A percentile compares a stretch with the other conserved stretches of the same genome.
phyloP scores from a whole-genome alignment of 768 basidiomycete species.

The Pholiota conissans region DNA sequence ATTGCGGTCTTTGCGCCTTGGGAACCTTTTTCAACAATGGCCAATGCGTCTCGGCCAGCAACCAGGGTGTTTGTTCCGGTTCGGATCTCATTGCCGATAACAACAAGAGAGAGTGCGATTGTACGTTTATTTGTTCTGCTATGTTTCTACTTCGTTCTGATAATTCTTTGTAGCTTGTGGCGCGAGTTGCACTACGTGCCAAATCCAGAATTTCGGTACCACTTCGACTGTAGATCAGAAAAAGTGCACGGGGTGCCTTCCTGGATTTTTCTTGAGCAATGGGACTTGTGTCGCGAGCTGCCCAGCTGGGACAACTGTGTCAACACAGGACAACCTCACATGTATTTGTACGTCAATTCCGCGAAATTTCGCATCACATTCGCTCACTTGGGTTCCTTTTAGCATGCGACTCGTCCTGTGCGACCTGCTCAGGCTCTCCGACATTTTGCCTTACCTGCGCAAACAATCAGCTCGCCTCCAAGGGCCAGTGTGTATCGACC shows the following conservation, averaged over 20 bases:
- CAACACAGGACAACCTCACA: constrained; percentile 69
- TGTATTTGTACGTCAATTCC: constrained; percentile 50
- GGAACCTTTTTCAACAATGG: constrained; percentile 65
- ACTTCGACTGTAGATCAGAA: constrained; percentile 64
- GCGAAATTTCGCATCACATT: neutral
- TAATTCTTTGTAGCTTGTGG: constrained; percentile 57
- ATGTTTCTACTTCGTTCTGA: constrained; percentile 4
- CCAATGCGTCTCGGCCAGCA: constrained; percentile 62
- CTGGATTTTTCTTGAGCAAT: constrained; percentile 72
- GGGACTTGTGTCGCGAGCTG: constrained; percentile 72
- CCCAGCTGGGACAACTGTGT: constrained; percentile 71
- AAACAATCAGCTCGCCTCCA: constrained; percentile 63
- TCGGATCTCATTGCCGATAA: constrained; percentile 74
- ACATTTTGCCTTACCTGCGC: constrained; percentile 75
- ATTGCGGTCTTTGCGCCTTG: constrained; percentile 68
- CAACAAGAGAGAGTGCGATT: constrained; percentile 75
- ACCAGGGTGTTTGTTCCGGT: constrained; percentile 69
- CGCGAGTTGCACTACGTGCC: constrained; percentile 72
- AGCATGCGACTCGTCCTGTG: constrained; percentile 75
- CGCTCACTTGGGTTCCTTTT: neutral
- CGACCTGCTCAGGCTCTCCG: constrained; percentile 65
- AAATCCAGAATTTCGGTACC: constrained; percentile 66
- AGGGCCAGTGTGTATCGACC: constrained; percentile 68
- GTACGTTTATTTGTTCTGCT: constrained; percentile 39
- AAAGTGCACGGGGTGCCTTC: constrained; percentile 76